Evolutionary conservation across 2,329 filamentous ascomycete species (phyloP).

Genomic region (Gaeumannomyces tritici): DNA sequence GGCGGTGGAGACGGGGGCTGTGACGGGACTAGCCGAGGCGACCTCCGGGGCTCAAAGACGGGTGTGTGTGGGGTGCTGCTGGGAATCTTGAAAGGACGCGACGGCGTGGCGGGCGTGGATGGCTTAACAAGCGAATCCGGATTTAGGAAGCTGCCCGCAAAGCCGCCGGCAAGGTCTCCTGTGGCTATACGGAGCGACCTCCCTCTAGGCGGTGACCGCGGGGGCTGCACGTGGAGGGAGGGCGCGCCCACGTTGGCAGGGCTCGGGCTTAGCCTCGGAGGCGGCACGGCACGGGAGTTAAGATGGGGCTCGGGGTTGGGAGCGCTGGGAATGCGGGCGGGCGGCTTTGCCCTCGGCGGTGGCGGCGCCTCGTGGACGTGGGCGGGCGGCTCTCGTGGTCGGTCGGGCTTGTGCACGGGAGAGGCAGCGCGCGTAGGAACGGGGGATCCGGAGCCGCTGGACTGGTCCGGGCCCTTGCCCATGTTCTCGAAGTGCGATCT

Average conservation of each 20-base stretch:
- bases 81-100: conserved; percentile 42
- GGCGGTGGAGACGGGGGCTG: conserved; percentile 55
- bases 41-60: conserved; percentile 33
- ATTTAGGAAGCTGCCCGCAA: conserved; percentile 31
- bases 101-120: conserved; percentile 28
- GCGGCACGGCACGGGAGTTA: not conserved
- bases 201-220: conserved; percentile 55
- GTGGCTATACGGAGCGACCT: conserved; percentile 22
- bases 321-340: not conserved
- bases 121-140: conserved; percentile 32
- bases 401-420: conserved; percentile 30
- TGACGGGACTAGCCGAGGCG: conserved; percentile 35
- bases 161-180: conserved; percentile 22
- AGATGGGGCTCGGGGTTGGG: not conserved
- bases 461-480: conserved; percentile 34
- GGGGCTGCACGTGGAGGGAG: conserved; percentile 59
- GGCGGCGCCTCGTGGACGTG: conserved; percentile 22
- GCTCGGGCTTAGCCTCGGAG: conserved; percentile 28
- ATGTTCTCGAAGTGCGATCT: conserved; percentile 76
- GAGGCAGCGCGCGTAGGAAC: conserved; percentile 22
- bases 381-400: conserved; percentile 29
- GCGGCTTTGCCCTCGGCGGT: conserved; percentile 20
- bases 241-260: conserved; percentile 38
- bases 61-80: conserved; percentile 43
- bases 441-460: conserved; percentile 4